Conservation (phyloP, 306 rosid genomes). For the Quercus parvula region DNA sequence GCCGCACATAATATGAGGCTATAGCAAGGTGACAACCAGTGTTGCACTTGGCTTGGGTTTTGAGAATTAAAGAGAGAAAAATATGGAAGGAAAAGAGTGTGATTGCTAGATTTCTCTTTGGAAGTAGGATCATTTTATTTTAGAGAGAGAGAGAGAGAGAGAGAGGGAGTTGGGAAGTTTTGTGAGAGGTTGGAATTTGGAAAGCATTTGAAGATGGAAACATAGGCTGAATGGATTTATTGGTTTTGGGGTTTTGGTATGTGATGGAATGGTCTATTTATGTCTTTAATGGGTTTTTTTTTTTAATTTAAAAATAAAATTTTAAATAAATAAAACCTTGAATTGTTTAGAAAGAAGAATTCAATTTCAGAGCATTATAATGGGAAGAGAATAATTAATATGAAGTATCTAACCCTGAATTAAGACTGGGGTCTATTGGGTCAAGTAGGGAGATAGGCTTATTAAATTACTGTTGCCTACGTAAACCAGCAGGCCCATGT, state of each 20-base stretch:
- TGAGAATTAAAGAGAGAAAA: constrained; percentile 9
- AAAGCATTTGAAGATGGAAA: constrained; percentile 15
- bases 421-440: no score
- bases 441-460: no score
- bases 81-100: constrained; percentile 5
- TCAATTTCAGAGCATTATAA: no score
- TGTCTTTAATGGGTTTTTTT: no score
- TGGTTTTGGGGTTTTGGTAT: neutral
- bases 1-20: constrained; percentile 44
- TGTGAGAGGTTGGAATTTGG: constrained; percentile 8
- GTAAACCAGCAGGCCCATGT: no score
- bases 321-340: no score
- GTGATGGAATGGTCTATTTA: neutral
- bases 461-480: no score
- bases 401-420: no score
- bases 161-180: neutral
- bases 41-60: constrained; percentile 38
- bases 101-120: constrained; percentile 2
- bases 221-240: neutral
- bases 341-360: no score
- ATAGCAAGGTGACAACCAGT: constrained; percentile 52
- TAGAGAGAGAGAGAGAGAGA: neutral
- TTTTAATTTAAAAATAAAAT: no score
- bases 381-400: no score
- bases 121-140: constrained; percentile 26